Evolutionary conservation across 163 green algal species (phyloP).

Genomic region (Scenedesmus sp.): DNA sequence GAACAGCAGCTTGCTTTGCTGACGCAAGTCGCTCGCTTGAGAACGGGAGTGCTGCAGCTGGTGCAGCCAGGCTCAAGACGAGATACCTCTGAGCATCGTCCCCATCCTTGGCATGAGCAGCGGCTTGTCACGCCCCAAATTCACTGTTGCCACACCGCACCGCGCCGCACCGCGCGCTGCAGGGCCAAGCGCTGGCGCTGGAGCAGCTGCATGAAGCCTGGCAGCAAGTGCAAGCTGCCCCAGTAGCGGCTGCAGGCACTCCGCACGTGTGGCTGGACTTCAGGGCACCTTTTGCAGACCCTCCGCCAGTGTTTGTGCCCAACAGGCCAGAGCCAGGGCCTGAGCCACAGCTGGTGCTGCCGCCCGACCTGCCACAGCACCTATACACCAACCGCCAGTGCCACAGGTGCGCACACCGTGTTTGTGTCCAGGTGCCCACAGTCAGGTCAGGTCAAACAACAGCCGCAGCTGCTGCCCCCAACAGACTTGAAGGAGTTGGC

Average conservation of each 20-base stretch:
- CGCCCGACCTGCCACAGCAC: slow-evolving; percentile 57
- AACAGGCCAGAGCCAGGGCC: slow-evolving; percentile 57
- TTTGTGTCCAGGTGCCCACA: no score
- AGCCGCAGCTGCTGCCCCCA: not conserved
- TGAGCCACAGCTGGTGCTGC: slow-evolving; percentile 37
- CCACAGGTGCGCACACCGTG: slow-evolving; percentile 11
- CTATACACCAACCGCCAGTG: slow-evolving; percentile 22
- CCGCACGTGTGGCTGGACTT: slow-evolving; percentile 70
- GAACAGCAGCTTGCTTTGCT: no score
- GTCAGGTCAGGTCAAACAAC: no score
- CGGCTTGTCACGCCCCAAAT: not conserved
- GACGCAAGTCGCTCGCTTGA: no score
- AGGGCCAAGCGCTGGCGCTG: not conserved
- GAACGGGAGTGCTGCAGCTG: no score
- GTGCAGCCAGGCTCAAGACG: no score
- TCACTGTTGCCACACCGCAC: not conserved
- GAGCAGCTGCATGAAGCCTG: slow-evolving; percentile 50
- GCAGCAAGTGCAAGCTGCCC: slow-evolving; percentile 51
- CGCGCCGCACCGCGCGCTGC: not conserved
- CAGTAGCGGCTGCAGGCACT: slow-evolving; percentile 37
- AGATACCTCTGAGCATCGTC: no score
- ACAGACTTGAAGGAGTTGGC: no score
- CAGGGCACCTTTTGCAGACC: slow-evolving; percentile 67
- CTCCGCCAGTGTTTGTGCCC: slow-evolving; percentile 68
- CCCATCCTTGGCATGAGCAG: no score